phyloP scores from a whole-genome alignment of 148 eudicot genomes.

The Spergularia marina region DNA sequence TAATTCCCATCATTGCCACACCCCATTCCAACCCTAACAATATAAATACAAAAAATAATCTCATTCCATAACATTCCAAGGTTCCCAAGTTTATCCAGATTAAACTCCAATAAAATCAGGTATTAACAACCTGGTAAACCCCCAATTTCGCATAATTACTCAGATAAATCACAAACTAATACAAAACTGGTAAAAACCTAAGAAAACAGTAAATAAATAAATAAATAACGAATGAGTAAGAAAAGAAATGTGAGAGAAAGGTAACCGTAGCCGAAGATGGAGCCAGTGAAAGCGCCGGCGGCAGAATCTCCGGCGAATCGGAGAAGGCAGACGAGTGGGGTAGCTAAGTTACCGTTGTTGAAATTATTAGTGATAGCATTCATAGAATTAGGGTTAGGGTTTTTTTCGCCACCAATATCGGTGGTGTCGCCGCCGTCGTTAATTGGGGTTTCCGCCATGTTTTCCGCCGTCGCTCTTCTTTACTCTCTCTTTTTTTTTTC shows the following conservation, averaged over 20 bases:
- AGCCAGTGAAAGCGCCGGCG: conserved; percentile 81
- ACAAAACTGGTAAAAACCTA: neutral
- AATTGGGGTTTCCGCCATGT: conserved; percentile 32
- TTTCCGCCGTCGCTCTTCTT: conserved; percentile 36
- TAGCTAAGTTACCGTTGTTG: conserved; percentile 23
- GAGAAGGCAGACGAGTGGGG: conserved; percentile 63
- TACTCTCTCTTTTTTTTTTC: neutral
- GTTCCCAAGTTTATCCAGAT: neutral
- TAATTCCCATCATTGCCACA: neutral
- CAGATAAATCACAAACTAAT: neutral
- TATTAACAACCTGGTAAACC: neutral
- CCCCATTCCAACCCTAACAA: too few relatives aligned
- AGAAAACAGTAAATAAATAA: neutral
- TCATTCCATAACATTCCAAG: too few relatives aligned
- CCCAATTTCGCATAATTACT: neutral
- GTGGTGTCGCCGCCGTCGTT: conserved; percentile 26
- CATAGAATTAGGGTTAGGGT: conserved; percentile 37
- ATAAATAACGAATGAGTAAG: neutral
- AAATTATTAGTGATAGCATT: conserved; percentile 15
- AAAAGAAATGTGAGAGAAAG: neutral
- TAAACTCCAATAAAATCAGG: neutral
- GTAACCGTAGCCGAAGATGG: conserved; percentile 77
- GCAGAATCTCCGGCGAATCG: conserved; percentile 67
- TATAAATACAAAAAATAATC: too few relatives aligned
- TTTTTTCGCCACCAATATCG: conserved; percentile 27